A percentile compares a stretch with the other conserved stretches of the same genome.
Conservation (phyloP, 1,139 yeast species). For the Lodderomyces beijingensis region DNA sequence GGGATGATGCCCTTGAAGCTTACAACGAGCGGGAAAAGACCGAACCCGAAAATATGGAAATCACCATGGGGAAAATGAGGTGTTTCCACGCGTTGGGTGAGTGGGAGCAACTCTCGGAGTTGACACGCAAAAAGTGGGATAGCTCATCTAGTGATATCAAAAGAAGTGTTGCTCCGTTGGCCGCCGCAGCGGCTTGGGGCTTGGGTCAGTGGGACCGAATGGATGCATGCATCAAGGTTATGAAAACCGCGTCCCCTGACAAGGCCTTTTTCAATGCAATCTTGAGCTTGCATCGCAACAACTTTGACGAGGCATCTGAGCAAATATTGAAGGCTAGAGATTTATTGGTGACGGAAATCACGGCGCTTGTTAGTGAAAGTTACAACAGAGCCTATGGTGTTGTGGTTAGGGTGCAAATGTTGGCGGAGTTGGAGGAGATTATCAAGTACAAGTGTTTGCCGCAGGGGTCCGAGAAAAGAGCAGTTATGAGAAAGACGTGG, state of each 20-base stretch:
- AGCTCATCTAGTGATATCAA: slow-evolving; percentile 67
- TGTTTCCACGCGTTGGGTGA: slow-evolving; percentile 96
- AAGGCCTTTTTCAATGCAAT: slow-evolving; percentile 93
- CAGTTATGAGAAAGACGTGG: slow-evolving; percentile 87
- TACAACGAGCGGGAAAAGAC: slow-evolving; percentile 67
- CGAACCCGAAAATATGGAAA: slow-evolving; percentile 63
- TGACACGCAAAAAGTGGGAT: slow-evolving; percentile 86
- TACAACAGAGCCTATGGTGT: slow-evolving; percentile 96
- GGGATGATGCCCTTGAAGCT: slow-evolving; percentile 96
- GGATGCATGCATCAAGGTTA: slow-evolving; percentile 84
- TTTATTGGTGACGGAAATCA: slow-evolving; percentile 83
- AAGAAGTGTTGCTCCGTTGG: slow-evolving; percentile 91
- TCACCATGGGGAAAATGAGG: slow-evolving; percentile 96
- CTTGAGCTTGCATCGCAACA: slow-evolving; percentile 76
- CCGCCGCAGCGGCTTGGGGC: slow-evolving; percentile 99
- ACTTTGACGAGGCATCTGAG: slow-evolving; percentile 73
- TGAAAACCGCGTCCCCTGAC: slow-evolving; percentile 92
- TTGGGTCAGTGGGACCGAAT: slow-evolving; percentile 94
- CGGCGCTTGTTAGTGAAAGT: slow-evolving; percentile 93
- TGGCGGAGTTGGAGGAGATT: slow-evolving; percentile 94
- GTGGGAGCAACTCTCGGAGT: slow-evolving; percentile 88
- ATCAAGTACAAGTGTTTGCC: slow-evolving; percentile 84
- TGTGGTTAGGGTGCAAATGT: slow-evolving; percentile 93
- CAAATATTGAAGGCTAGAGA: slow-evolving; percentile 86
- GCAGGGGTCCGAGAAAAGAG: slow-evolving; percentile 73